phyloP scores from a whole-genome alignment of 2,329 filamentous ascomycete species.

The Gyromitra esculenta region DNA sequence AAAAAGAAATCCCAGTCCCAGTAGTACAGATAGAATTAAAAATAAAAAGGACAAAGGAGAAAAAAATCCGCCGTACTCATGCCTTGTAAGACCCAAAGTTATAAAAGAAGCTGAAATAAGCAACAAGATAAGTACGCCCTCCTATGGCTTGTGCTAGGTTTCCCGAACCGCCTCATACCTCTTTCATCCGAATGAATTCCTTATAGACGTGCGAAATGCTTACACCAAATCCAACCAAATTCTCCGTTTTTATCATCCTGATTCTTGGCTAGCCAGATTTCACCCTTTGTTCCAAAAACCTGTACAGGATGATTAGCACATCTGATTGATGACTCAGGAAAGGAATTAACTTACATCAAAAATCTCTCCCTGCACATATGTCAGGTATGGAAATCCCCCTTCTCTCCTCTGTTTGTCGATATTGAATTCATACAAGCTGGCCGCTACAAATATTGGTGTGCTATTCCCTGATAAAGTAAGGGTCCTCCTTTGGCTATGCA shows the following conservation, averaged over 20 bases:
- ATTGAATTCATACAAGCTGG: constrained; percentile 95
- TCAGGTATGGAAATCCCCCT: constrained; percentile 93
- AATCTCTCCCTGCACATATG: constrained; percentile 93
- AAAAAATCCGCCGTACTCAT: constrained; percentile 5
- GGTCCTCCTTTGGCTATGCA: constrained; percentile 49
- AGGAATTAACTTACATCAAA: constrained; percentile 69
- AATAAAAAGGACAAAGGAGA: constrained; percentile 20
- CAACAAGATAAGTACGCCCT: constrained; percentile 18
- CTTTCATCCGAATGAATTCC: background rate
- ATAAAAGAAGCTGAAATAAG: constrained; percentile 35
- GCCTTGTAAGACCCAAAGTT: constrained; percentile 29
- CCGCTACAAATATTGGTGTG: constrained; percentile 81
- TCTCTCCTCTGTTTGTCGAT: constrained; percentile 79
- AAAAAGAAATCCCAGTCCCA: constrained; percentile 37
- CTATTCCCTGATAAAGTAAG: constrained; percentile 57
- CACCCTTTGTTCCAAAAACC: constrained; percentile 92
- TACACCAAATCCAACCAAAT: constrained; percentile 99
- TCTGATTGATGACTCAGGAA: constrained; percentile 4
- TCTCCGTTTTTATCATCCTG: constrained; percentile 84
- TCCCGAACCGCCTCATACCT: constrained; percentile 5
- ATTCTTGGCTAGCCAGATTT: constrained; percentile 96
- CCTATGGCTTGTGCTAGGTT: constrained; percentile 10
- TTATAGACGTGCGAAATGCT: constrained; percentile 79
- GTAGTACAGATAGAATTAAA: constrained; percentile 25
- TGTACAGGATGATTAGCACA: constrained; percentile 62